Base-by-base conservation (phyloP, 2,329 filamentous ascomycete species). In the Trichoderma atroviride region DNA sequence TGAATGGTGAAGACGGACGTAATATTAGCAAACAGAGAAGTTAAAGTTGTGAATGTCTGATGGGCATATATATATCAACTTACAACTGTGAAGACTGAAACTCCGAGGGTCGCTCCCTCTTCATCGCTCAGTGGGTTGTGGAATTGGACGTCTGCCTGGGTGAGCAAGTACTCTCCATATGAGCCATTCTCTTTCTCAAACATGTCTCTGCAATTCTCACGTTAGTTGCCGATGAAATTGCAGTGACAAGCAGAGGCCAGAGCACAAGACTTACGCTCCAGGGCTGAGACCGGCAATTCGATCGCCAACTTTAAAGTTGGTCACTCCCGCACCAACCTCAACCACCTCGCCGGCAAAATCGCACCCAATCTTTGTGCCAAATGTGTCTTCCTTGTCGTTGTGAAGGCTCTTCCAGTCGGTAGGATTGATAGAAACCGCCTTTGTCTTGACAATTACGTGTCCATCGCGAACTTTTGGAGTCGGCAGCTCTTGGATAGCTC, bases 271-370 rank as follows among this genome's bases (percentile, higher is more conserved):
- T 59, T 47, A 67, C 64, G 69, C 65, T 31, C 82, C 83, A 61
- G 83, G 80, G 1, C 70, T 74, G 14, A 79, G 73, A 5, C 84
- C 85, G 29, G 76, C 74, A 37, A 86, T 77, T 52, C 84, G 80
- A 70, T 87, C 85, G 2, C 85, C 85, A 65, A 80, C 81, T 73
- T 80, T 80, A 70, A 84, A 81, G 6, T 74, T 68, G 19, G 76
- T 81, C 24, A 83, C 81, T 40, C 79, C 79, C 4, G 73, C 66
- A 10, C 84, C 85, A 29, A 86, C 77, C 64, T 82, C 80, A 47
- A 83, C 80, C 2, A 87, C 80, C 16, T 82, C 74, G 50, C 85
- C 84, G 33, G 81, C 79, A 67, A 81, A 86, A 73, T 86, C 84
- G 65, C 80, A 83, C n/a, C 83, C 83, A 43, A 78, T 62, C 29